Percentiles rank a stretch among this genome's conserved stretches.
These are phyloP conservation scores for Rhododendron henanense DNA, from an alignment of 148 eudicot species.

Conservation along the genomic window DNA sequence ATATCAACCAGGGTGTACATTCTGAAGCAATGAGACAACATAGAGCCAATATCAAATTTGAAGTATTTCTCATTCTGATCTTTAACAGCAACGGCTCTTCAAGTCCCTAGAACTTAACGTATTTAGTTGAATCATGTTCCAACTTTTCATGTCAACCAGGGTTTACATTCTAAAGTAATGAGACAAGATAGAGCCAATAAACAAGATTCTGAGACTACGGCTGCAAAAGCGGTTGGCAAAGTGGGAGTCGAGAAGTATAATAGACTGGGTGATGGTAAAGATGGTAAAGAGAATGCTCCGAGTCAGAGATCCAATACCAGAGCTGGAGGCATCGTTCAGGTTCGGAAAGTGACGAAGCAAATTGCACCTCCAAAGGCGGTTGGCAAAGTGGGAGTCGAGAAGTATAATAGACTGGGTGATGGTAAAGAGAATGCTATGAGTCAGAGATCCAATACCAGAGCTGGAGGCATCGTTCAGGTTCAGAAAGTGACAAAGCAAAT, in stretches of 20 bases:
- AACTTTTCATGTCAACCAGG: slow-evolving; percentile 15
- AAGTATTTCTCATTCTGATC: too few species aligned
- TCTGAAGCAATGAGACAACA: slow-evolving; percentile 16
- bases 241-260: slow-evolving; percentile 11
- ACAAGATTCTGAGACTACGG: background rate
- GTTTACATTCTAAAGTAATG: slow-evolving; percentile 21
- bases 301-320: background rate
- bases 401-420: slow-evolving; percentile 8
- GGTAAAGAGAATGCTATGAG: slow-evolving; percentile 31
- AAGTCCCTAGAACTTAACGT: background rate
- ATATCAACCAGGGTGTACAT: slow-evolving; percentile 11
- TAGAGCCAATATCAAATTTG: background rate
- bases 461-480: slow-evolving; percentile 11
- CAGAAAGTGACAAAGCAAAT: slow-evolving; percentile 20
- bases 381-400: slow-evolving; percentile 13
- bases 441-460: background rate
- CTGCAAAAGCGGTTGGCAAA: slow-evolving; percentile 11
- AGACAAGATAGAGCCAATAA: slow-evolving; percentile 17
- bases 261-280: slow-evolving; percentile 23
- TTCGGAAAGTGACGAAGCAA: slow-evolving; percentile 21
- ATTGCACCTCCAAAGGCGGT: slow-evolving; percentile 7
- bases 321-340: slow-evolving; percentile 11
- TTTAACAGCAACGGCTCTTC: background rate
- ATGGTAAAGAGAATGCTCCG: slow-evolving; percentile 33
- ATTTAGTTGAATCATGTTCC: background rate